Conservation (phyloP, 1,284 basidiomycete species). For the Malassezia slooffiae region DNA sequence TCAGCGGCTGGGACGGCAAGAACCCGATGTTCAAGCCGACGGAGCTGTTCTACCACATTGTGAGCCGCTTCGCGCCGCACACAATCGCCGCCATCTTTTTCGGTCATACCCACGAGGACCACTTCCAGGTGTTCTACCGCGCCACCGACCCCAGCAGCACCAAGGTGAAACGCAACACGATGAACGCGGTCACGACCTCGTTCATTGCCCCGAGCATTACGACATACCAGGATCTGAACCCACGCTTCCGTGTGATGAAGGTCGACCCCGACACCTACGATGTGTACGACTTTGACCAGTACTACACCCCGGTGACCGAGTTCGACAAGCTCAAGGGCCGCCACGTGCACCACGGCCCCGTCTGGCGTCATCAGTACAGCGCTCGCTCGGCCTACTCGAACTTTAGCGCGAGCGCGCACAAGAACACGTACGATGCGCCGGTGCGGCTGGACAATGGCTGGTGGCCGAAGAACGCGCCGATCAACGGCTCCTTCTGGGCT, state of each 20-base stretch:
- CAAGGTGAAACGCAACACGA: background rate
- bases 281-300: slow-evolving; percentile 37
- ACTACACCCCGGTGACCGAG: slow-evolving; percentile 25
- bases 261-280: slow-evolving; percentile 55
- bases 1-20: slow-evolving; percentile 60
- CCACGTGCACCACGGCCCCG: slow-evolving; percentile 55
- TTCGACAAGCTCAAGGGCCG: slow-evolving; percentile 15
- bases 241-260: slow-evolving; percentile 67
- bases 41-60: slow-evolving; percentile 50
- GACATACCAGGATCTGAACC: slow-evolving; percentile 62
- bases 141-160: slow-evolving; percentile 56
- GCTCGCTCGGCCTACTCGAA: slow-evolving; percentile 58
- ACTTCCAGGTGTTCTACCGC: slow-evolving; percentile 64
- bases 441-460: slow-evolving; percentile 7
- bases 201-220: slow-evolving; percentile 60
- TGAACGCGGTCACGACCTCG: slow-evolving; percentile 47
- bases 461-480: slow-evolving; percentile 59
- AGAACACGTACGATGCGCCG: background rate
- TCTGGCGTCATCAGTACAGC: slow-evolving; percentile 61
- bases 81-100: slow-evolving; percentile 70
- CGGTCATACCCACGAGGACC: slow-evolving; percentile 71
- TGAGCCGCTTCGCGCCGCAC: slow-evolving; percentile 61
- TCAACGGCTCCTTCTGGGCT: slow-evolving; percentile 76
- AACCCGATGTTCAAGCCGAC: slow-evolving; percentile 52
- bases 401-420: slow-evolving; percentile 44